Conservation (phyloP, 345 rosid species). For the Jatropha curcas region DNA sequence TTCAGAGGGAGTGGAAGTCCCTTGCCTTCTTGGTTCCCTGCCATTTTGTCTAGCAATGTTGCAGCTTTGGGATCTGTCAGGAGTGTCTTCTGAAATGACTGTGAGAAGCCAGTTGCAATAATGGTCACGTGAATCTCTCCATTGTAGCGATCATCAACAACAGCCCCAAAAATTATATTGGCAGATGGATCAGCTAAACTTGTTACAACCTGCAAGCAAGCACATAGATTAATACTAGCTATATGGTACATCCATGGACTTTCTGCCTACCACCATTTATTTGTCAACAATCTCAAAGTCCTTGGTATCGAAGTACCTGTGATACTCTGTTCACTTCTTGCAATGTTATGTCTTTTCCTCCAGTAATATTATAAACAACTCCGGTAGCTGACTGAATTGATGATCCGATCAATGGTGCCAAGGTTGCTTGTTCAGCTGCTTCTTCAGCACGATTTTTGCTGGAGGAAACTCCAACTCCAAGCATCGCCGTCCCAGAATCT, state of each 20-base stretch:
- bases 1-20: conserved; percentile 54
- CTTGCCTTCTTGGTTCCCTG: conserved; percentile 55
- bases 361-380: conserved; percentile 92
- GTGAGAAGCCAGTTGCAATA: conserved; percentile 95
- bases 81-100: conserved; percentile 85
- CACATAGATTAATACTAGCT: neutral
- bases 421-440: conserved; percentile 97
- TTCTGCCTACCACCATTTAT: neutral
- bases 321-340: conserved; percentile 97
- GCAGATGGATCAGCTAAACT: conserved; percentile 98
- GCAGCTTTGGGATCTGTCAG: conserved; percentile 75
- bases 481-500: conserved; percentile 98
- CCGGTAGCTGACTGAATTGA: conserved; percentile 99
- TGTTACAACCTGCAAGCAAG: conserved; percentile 73
- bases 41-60: conserved; percentile 52
- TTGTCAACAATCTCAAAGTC: neutral
- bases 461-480: conserved; percentile 97
- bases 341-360: conserved; percentile 94
- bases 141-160: conserved; percentile 88
- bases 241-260: neutral
- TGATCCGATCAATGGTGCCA: conserved; percentile 95
- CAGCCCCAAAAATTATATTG: conserved; percentile 97
- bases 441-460: conserved; percentile 99
- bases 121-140: conserved; percentile 98
- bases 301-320: conserved; percentile 49